Percentiles rank a stretch among this genome's conserved stretches.
Conservation (phyloP, 176 grass and related monocot species). For the Oryza longistaminata region DNA sequence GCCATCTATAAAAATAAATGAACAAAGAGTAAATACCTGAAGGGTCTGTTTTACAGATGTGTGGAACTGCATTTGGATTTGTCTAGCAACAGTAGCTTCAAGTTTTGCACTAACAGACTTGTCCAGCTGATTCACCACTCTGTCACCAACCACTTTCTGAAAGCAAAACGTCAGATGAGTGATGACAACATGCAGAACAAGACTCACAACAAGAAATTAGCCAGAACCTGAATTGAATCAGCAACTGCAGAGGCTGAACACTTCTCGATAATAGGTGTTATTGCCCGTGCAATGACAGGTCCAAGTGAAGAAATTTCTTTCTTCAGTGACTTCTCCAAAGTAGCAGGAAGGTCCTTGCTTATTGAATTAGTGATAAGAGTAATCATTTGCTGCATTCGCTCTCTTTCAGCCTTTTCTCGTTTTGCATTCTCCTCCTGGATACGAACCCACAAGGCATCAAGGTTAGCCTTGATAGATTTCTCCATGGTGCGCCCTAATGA, state of each 20-base stretch:
- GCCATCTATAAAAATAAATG: slow-evolving; percentile 24
- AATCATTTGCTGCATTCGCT: slow-evolving; percentile 69
- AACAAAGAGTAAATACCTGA: slow-evolving; percentile 56
- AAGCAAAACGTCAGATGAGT: slow-evolving; percentile 32
- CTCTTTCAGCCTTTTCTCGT: slow-evolving; percentile 78
- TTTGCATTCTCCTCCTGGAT: slow-evolving; percentile 76
- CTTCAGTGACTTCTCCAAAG: slow-evolving; percentile 75
- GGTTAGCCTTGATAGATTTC: slow-evolving; percentile 76
- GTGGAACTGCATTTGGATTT: slow-evolving; percentile 94
- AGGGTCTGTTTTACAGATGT: slow-evolving; percentile 85
- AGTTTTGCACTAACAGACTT: slow-evolving; percentile 90
- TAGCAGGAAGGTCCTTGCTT: slow-evolving; percentile 76
- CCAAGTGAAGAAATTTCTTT: slow-evolving; percentile 86
- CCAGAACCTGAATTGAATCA: slow-evolving; percentile 86
- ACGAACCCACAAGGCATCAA: slow-evolving; percentile 79
- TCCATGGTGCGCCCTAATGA: slow-evolving; percentile 78
- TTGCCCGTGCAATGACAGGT: slow-evolving; percentile 65
- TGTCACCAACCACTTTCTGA: slow-evolving; percentile 86
- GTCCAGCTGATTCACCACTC: slow-evolving; percentile 85
- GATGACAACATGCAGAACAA: slow-evolving; percentile 26
- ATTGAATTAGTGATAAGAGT: slow-evolving; percentile 70
- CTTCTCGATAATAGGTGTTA: slow-evolving; percentile 82
- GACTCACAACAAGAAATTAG: slow-evolving; percentile 30
- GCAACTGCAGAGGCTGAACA: slow-evolving; percentile 57
- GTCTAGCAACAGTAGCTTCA: slow-evolving; percentile 81